phyloP scores from a whole-genome alignment of 2,329 filamentous ascomycete genomes.

The Ceratocystis cacaofunesta region DNA sequence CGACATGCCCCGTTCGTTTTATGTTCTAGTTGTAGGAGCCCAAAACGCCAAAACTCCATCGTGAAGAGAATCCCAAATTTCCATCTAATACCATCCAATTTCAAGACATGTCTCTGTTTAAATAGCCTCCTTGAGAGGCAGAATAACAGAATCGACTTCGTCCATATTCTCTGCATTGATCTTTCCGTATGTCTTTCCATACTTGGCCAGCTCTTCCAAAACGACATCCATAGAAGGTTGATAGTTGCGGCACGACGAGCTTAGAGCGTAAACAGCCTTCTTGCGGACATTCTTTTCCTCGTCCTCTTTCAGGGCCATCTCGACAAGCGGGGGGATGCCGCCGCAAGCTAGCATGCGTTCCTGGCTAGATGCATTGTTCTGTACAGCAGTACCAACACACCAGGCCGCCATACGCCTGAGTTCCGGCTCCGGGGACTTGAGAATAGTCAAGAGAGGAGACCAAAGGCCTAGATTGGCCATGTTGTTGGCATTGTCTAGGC shows the following conservation, averaged over 20 bases:
- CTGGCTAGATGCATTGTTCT: slow-evolving; percentile 83
- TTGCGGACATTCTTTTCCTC: slow-evolving; percentile 52
- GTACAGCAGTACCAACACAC: slow-evolving; percentile 86
- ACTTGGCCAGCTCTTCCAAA: slow-evolving; percentile 43
- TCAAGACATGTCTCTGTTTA: neutral
- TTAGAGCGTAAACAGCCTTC: slow-evolving; percentile 83
- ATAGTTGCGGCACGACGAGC: slow-evolving; percentile 74
- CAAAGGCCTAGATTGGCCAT: slow-evolving; percentile 65
- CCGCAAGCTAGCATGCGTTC: slow-evolving; percentile 50
- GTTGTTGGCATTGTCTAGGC: slow-evolving; percentile 94
- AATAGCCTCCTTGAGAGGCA: slow-evolving; percentile 32
- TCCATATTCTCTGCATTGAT: slow-evolving; percentile 84
- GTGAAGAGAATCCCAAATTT: slow-evolving; percentile 3
- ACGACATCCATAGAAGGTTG: slow-evolving; percentile 65
- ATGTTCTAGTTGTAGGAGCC: neutral
- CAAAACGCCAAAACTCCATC: slow-evolving; percentile 15
- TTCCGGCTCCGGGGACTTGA: slow-evolving; percentile 54
- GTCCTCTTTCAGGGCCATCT: slow-evolving; percentile 45
- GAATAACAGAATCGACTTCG: slow-evolving; percentile 60
- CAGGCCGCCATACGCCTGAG: slow-evolving; percentile 78
- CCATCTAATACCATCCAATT: neutral
- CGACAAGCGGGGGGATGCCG: slow-evolving; percentile 55
- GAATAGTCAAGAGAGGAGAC: slow-evolving; percentile 58
- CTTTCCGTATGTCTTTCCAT: slow-evolving; percentile 40
- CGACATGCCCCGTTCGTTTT: neutral